Conservation (phyloP, 2,329 filamentous ascomycete species). For the Elsinoe batatas region DNA sequence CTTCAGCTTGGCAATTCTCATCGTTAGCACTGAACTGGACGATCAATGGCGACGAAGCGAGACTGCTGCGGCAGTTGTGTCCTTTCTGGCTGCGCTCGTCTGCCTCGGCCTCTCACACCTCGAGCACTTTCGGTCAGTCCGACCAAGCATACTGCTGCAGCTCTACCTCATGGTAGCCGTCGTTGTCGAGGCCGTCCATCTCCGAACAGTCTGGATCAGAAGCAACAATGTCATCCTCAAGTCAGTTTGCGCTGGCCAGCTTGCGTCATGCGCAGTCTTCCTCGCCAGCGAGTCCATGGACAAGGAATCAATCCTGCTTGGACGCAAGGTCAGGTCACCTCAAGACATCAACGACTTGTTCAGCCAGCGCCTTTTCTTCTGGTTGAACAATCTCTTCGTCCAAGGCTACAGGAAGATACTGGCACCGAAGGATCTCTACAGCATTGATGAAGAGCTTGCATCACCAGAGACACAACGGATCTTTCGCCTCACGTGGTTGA, state of each 20-base stretch:
- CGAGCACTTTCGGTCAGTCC: constrained; percentile 22
- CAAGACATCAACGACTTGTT: constrained; percentile 31
- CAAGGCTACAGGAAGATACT: constrained; percentile 21
- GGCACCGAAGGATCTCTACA: constrained; percentile 20
- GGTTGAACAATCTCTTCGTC: constrained; percentile 29
- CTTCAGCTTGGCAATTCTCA: constrained; percentile 20
- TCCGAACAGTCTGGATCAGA: constrained; percentile 22
- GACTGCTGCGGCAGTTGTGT: constrained; percentile 20
- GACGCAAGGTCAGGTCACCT: constrained; percentile 20
- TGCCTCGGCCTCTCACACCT: constrained; percentile 20
- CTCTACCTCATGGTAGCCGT: constrained; percentile 24
- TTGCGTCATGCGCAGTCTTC: constrained; percentile 19
- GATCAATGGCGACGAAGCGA: constrained; percentile 16
- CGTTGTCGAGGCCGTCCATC: constrained; percentile 21
- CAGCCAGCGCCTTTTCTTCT: constrained; percentile 28
- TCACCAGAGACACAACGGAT: constrained; percentile 17
- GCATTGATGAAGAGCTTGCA: constrained; percentile 22
- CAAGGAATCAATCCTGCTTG: constrained; percentile 20
- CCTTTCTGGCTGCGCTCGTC: constrained; percentile 19
- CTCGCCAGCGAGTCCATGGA: constrained; percentile 24
- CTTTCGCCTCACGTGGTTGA: constrained; percentile 19
- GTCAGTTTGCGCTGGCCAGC: constrained; percentile 17
- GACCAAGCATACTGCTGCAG: constrained; percentile 23
- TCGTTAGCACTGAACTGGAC: constrained; percentile 14
- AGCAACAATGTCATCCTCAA: constrained; percentile 17